Percentiles rank a stretch among this genome's conserved stretches.
phyloP scores from a whole-genome alignment of 306 rosid species.

The Clitoria ternatea region DNA sequence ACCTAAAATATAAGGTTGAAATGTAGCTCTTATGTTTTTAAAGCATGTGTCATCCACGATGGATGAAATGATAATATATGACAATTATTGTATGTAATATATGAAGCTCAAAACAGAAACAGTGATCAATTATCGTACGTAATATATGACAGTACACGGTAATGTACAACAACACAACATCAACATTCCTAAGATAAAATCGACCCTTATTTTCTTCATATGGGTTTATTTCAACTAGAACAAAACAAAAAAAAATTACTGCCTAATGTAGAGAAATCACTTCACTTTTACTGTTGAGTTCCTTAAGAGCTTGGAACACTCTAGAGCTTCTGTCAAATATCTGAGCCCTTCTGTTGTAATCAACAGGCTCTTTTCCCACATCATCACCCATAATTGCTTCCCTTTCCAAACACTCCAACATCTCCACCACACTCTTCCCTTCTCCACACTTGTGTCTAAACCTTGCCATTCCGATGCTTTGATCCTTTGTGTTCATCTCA shows the following conservation, averaged over 20 bases:
- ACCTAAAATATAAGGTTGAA: no score
- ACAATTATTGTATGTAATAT: no score
- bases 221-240: not conserved
- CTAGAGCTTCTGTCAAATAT: constrained; percentile 59
- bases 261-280: not conserved
- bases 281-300: not conserved
- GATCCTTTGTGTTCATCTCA: constrained; percentile 38
- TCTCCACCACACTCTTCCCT: constrained; percentile 45
- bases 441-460: constrained; percentile 51
- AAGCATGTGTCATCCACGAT: no score
- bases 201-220: not conserved
- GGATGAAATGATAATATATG: not conserved
- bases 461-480: constrained; percentile 18
- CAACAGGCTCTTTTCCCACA: constrained; percentile 61
- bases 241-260: not conserved
- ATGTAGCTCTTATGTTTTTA: no score
- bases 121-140: no score
- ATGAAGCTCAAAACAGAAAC: no score
- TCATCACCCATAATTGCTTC: constrained; percentile 94
- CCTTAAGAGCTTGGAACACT: constrained; percentile 73
- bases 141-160: no score
- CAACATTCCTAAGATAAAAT: not conserved
- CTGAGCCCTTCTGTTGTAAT: constrained; percentile 74
- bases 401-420: constrained; percentile 68
- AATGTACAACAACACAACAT: not conserved